phyloP scores from a whole-genome alignment of 2,329 filamentous ascomycete species.

The Tolypocladium inflatum region DNA sequence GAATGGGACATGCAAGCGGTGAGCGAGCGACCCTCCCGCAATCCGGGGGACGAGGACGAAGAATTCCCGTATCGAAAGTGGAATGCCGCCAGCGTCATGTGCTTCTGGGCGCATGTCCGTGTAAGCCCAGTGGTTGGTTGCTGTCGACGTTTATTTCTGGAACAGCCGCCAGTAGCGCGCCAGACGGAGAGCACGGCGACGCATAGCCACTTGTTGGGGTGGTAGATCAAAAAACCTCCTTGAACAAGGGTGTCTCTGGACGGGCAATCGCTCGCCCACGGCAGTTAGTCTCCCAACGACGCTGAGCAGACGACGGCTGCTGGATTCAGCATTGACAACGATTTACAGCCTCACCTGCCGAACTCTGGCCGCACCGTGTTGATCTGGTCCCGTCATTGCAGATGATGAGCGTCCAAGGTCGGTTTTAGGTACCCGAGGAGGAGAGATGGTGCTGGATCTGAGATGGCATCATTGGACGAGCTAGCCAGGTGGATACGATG shows the following conservation, averaged over 20 bases:
- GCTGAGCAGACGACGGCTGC: not conserved
- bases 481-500: not conserved
- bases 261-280: not conserved
- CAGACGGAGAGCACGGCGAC: not conserved
- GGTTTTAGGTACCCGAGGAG: not conserved
- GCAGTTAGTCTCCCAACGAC: not conserved
- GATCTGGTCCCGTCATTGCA: not conserved
- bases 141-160: conserved; percentile 17
- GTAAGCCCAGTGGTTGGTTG: conserved; percentile 13
- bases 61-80: not conserved
- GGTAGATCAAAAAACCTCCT: conserved; percentile 1
- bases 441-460: not conserved
- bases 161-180: conserved; percentile 24
- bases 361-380: not conserved
- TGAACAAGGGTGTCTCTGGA: not conserved
- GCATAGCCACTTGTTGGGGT: not conserved
- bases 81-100: conserved; percentile 6
- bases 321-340: not conserved
- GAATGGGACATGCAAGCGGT: not conserved
- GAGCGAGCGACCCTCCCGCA: not conserved
- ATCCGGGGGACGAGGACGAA: not conserved
- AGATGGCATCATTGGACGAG: not conserved
- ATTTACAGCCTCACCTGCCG: not conserved
- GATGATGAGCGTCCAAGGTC: not conserved
- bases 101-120: conserved; percentile 5